Conservation (phyloP, 305 asterid genomes). For the Coffea humblotiana region DNA sequence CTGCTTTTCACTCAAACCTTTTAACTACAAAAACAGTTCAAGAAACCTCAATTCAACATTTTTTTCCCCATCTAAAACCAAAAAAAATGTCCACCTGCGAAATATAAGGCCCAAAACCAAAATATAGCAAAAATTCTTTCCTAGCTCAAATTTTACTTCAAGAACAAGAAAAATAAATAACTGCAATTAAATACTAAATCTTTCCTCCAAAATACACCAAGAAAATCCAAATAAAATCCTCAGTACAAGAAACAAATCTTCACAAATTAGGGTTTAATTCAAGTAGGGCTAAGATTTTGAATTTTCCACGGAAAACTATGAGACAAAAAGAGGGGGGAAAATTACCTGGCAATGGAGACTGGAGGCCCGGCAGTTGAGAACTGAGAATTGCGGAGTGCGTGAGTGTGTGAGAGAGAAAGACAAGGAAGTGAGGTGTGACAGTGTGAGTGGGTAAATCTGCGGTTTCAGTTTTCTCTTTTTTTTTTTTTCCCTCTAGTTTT, state of each 20-base stretch:
- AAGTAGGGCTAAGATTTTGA: not conserved
- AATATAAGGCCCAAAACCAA: not conserved
- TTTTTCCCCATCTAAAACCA: not conserved
- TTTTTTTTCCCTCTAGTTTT: no score
- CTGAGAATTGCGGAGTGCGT: no score
- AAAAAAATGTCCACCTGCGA: not conserved
- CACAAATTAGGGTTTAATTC: slow-evolving; percentile 6
- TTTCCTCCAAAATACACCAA: not conserved
- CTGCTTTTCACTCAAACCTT: not conserved
- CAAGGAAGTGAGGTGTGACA: not conserved
- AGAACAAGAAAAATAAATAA: not conserved
- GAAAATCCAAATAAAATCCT: not conserved
- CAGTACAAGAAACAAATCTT: not conserved
- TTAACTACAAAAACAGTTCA: slow-evolving; percentile 3
- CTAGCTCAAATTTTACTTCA: not conserved
- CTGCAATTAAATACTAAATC: not conserved
- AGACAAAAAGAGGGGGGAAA: not conserved
- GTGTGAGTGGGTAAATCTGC: not conserved
- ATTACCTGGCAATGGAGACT: slow-evolving; percentile 1
- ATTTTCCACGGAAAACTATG: not conserved
- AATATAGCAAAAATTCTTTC: not conserved
- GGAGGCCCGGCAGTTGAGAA: not conserved
- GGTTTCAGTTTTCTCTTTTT: not conserved
- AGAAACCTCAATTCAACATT: not conserved
- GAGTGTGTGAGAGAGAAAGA: not conserved